phyloP scores from a whole-genome alignment of 768 basidiomycete genomes.

The Mrakia blollopis region DNA sequence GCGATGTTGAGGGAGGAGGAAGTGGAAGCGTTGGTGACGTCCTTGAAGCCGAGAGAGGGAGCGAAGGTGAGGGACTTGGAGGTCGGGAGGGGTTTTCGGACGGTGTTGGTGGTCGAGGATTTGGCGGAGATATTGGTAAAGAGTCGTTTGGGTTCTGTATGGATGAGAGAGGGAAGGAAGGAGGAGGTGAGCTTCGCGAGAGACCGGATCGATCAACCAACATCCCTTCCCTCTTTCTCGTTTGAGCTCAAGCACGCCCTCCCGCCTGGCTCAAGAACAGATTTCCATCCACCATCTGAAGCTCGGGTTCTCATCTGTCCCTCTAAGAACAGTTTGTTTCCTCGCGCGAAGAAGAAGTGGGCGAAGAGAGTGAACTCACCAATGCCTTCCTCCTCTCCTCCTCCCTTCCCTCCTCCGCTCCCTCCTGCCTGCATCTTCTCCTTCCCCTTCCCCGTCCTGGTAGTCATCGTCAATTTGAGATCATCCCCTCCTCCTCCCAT shows the following conservation, averaged over 20 bases:
- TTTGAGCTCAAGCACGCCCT: neutral
- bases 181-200: neutral
- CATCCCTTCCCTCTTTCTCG: neutral
- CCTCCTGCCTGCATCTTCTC: constrained; percentile 18
- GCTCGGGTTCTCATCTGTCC: neutral
- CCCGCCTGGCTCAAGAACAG: neutral
- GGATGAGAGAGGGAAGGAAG: neutral
- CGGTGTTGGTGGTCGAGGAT: neutral
- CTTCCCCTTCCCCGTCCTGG: constrained; percentile 9
- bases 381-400: constrained; percentile 9
- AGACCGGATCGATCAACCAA: neutral
- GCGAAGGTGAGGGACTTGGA: constrained; percentile 18
- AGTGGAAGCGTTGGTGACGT: neutral
- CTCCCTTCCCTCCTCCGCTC: constrained; percentile 10
- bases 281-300: neutral
- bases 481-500: neutral
- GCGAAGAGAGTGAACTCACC: constrained; percentile 3
- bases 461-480: constrained; percentile 6
- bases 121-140: constrained; percentile 4
- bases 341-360: neutral
- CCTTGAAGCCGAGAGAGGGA: neutral
- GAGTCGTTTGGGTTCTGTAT: constrained; percentile 14
- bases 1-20: constrained; percentile 1
- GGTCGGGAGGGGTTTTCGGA: neutral
- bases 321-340: no score